These are phyloP conservation scores for Plantago major DNA, from an alignment of 257 asterid genomes.

Conservation along the genomic window DNA sequence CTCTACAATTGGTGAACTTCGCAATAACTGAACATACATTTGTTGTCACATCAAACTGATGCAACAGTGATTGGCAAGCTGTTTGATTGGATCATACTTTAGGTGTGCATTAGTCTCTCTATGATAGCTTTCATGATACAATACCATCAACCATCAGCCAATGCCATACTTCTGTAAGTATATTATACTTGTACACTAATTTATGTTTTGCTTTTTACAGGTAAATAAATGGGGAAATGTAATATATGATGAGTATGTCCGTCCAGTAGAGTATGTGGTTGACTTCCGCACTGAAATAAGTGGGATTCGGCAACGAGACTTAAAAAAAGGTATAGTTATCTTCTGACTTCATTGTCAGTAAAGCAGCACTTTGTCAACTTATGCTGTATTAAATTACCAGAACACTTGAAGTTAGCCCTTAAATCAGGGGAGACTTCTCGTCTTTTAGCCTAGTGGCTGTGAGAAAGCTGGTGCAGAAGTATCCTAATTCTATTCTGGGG, in stretches of 20 bases:
- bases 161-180: slow-evolving; percentile 11
- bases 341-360: not conserved
- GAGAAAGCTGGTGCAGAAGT: not conserved
- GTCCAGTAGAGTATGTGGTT: slow-evolving; percentile 75
- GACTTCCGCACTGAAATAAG: slow-evolving; percentile 93
- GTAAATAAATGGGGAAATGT: slow-evolving; percentile 91
- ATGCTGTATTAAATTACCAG: not conserved
- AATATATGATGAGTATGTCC: slow-evolving; percentile 78
- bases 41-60: slow-evolving; percentile 1
- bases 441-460: not conserved
- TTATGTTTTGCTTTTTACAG: slow-evolving; percentile 39
- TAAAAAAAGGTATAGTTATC: slow-evolving; percentile 64
- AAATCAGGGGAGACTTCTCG: not conserved
- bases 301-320: slow-evolving; percentile 85
- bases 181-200: slow-evolving; percentile 15
- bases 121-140: slow-evolving; percentile 4
- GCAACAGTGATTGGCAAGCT: too few species aligned
- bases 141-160: slow-evolving; percentile 2
- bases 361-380: not conserved
- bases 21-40: not conserved
- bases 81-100: slow-evolving; percentile 10
- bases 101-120: slow-evolving; percentile 1
- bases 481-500: not conserved
- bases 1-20: slow-evolving; percentile 4
- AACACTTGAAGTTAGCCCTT: not conserved